These are phyloP conservation scores for Jaenimonas drosophilae DNA, from an alignment of 208 protist species.

Conservation along the genomic window DNA sequence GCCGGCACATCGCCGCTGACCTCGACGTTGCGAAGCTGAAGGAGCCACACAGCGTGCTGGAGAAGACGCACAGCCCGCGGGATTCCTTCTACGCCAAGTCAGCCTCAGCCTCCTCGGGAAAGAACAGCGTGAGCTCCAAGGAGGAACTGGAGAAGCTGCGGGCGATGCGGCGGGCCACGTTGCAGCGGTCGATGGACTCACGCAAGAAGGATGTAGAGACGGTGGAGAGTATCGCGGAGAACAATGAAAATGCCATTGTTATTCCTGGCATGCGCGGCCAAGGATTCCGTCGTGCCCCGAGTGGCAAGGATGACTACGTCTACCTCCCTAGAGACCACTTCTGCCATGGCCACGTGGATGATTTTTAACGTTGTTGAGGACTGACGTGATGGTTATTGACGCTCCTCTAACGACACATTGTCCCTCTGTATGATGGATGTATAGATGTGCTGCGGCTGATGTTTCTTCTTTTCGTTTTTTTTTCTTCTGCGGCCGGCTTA, in stretches of 20 bases:
- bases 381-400: neutral
- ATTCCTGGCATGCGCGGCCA: slow-evolving; percentile 40
- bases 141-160: slow-evolving; percentile 56
- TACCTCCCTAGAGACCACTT: slow-evolving; percentile 64
- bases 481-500: neutral
- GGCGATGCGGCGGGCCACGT: slow-evolving; percentile 20
- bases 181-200: slow-evolving; percentile 8
- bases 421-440: slow-evolving; percentile 1
- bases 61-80: slow-evolving; percentile 37
- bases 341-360: slow-evolving; percentile 34
- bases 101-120: neutral
- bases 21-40: slow-evolving; percentile 28
- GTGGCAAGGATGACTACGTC: slow-evolving; percentile 42
- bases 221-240: slow-evolving; percentile 1
- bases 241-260: slow-evolving; percentile 11
- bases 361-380: slow-evolving; percentile 19
- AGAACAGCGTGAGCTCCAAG: slow-evolving; percentile 1
- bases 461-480: slow-evolving; percentile 3
- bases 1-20: slow-evolving; percentile 36
- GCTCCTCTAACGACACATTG: neutral
- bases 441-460: slow-evolving; percentile 6
- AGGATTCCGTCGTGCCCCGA: slow-evolving; percentile 40
- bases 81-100: slow-evolving; percentile 12
- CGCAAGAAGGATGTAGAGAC: slow-evolving; percentile 3
- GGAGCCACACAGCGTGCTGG: slow-evolving; percentile 38